Evolutionary conservation across 2,329 filamentous ascomycete species (phyloP).

Genomic region (Exophiala sideris): DNA sequence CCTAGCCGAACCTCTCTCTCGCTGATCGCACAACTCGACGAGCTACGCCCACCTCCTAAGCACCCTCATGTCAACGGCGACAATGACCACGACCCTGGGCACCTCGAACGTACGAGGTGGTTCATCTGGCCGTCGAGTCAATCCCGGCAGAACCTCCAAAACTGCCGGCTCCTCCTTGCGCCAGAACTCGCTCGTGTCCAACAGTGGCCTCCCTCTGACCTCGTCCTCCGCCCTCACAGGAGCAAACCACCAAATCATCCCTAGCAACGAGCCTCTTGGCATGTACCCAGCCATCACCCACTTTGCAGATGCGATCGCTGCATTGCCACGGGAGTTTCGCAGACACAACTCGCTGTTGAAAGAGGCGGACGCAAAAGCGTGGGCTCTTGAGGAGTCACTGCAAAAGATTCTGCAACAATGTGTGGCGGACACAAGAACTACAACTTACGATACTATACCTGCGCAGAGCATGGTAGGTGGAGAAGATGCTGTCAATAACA

Average conservation of each 20-base stretch:
- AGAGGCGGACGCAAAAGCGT: constrained; percentile 96
- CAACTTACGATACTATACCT: constrained; percentile 3
- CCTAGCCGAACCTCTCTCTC: not conserved
- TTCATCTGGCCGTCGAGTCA: constrained; percentile 43
- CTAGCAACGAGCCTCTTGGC: constrained; percentile 39
- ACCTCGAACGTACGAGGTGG: constrained; percentile 29
- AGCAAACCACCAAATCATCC: not conserved
- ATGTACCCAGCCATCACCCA: constrained; percentile 66
- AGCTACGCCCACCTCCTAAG: constrained; percentile 7
- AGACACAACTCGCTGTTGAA: constrained; percentile 94
- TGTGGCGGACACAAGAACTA: constrained; percentile 16
- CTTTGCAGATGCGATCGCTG: constrained; percentile 89
- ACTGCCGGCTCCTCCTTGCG: constrained; percentile 41
- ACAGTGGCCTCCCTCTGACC: constrained; percentile 24
- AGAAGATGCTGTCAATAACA: constrained; percentile 18
- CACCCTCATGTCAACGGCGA: constrained; percentile 24
- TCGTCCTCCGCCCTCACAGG: constrained; percentile 25
- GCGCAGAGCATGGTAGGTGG: constrained; percentile 14
- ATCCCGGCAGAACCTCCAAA: constrained; percentile 48
- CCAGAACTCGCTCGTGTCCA: constrained; percentile 31
- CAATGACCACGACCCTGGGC: constrained; percentile 25
- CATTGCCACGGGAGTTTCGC: constrained; percentile 90
- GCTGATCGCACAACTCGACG: constrained; percentile 14
- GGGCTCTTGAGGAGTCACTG: constrained; percentile 78
- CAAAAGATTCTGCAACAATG: constrained; percentile 65